Evolutionary conservation across 2,329 filamentous ascomycete species (phyloP).

Genomic region (Graphilbum sp.): DNA sequence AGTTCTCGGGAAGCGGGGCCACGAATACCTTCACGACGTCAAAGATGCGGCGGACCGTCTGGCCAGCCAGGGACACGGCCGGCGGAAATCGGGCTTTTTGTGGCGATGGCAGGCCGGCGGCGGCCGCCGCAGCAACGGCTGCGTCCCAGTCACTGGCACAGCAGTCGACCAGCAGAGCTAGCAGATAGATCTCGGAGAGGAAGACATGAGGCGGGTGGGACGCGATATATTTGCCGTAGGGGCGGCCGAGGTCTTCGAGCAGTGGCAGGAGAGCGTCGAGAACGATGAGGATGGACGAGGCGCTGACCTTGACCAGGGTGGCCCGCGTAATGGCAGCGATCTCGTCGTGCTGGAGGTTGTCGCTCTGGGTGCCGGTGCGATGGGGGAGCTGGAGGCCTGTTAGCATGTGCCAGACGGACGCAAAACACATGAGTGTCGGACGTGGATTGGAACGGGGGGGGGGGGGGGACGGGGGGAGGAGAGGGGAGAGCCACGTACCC

Average conservation of each 20-base stretch:
- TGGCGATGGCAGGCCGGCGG: constrained; percentile 3
- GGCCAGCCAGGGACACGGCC: constrained; percentile 28
- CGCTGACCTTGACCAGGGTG: constrained; percentile 44
- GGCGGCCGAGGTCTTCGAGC: constrained; percentile 40
- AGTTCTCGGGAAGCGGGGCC: constrained; percentile 40
- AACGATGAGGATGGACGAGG: constrained; percentile 33
- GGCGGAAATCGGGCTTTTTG: constrained; percentile 11
- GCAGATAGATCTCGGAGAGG: constrained; percentile 47
- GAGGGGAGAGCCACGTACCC: constrained; percentile 24
- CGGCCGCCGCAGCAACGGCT: constrained; percentile 7
- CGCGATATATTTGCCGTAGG: constrained; percentile 29
- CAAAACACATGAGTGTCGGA: too few relatives aligned
- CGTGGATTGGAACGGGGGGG: neutral
- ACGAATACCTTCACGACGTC: constrained; percentile 40
- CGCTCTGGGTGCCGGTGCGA: constrained; percentile 39
- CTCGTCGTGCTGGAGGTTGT: constrained; percentile 43
- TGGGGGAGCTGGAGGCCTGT: constrained; percentile 37
- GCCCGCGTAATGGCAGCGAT: constrained; percentile 43
- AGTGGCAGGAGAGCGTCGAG: constrained; percentile 39
- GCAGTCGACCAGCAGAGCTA: constrained; percentile 47
- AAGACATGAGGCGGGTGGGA: constrained; percentile 43
- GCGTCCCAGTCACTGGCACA: constrained; percentile 43
- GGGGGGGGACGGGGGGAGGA: neutral
- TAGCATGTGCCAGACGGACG: neutral
- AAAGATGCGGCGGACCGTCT: constrained; percentile 36